Conservation (phyloP, 1,139 yeast species). For the Yamadazyma oceani region DNA sequence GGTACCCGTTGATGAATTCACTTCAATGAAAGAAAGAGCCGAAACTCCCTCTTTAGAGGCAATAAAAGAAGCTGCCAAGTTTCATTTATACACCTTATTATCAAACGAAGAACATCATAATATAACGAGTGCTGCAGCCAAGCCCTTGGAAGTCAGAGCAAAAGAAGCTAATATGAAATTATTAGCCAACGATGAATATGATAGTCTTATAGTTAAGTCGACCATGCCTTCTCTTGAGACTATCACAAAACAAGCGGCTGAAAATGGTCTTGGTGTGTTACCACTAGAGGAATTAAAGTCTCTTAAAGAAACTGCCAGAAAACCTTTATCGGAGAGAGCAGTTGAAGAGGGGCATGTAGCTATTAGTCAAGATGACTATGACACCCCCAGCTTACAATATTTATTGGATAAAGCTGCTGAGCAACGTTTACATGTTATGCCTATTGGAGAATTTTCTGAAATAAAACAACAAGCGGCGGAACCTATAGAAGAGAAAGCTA, state of each 20-base stretch:
- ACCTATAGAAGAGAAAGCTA: slow-evolving; percentile 24
- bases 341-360: slow-evolving; percentile 27
- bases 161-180: slow-evolving; percentile 25
- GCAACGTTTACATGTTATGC: slow-evolving; percentile 19
- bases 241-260: slow-evolving; percentile 27
- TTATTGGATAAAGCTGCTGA: slow-evolving; percentile 21
- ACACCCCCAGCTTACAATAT: slow-evolving; percentile 24
- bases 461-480: slow-evolving; percentile 15
- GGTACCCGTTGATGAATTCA: slow-evolving; percentile 19
- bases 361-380: slow-evolving; percentile 22
- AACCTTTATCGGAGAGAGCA: slow-evolving; percentile 21
- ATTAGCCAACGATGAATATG: slow-evolving; percentile 26
- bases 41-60: slow-evolving; percentile 26
- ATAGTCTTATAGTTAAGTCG: slow-evolving; percentile 33
- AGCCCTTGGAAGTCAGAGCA: slow-evolving; percentile 25
- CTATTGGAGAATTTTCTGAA: slow-evolving; percentile 17
- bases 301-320: slow-evolving; percentile 18
- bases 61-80: slow-evolving; percentile 26
- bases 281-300: slow-evolving; percentile 26
- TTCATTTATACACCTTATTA: slow-evolving; percentile 6
- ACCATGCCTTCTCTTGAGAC: slow-evolving; percentile 39
- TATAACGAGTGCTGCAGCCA: slow-evolving; percentile 13
- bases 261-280: slow-evolving; percentile 29
- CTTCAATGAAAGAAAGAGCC: slow-evolving; percentile 18
- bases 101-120: slow-evolving; percentile 11